phyloP scores from a whole-genome alignment of 257 asterid genomes.

The Solanum okadae region DNA sequence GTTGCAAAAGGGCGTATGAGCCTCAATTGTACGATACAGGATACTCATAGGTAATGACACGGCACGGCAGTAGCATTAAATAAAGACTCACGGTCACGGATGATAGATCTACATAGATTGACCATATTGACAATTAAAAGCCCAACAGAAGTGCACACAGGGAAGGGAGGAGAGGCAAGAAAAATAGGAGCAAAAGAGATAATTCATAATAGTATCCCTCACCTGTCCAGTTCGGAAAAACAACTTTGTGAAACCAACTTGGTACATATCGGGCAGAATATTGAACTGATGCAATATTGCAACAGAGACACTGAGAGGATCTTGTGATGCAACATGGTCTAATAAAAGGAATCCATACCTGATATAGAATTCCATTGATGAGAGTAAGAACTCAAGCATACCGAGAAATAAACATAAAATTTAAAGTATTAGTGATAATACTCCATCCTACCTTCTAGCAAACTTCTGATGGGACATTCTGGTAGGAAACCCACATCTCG shows the following conservation, averaged over 20 bases:
- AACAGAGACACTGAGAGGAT: slow-evolving; percentile 94
- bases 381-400: not conserved
- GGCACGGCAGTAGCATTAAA: not conserved
- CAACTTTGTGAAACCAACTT: slow-evolving; percentile 95
- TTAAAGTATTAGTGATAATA: not conserved
- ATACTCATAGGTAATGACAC: not conserved
- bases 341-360: slow-evolving; percentile 94
- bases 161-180: not conserved
- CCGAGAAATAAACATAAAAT: not conserved
- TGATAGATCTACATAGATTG: not conserved
- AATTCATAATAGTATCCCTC: slow-evolving; percentile 1
- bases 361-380: slow-evolving; percentile 6
- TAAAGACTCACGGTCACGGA: not conserved
- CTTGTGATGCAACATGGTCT: slow-evolving; percentile 91
- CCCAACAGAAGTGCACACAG: not conserved
- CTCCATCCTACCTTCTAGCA: slow-evolving; percentile 60
- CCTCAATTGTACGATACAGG: not conserved
- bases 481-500: slow-evolving; percentile 97
- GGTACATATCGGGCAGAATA: slow-evolving; percentile 97
- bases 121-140: not conserved
- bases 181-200: not conserved
- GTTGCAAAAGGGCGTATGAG: not conserved
- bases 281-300: slow-evolving; percentile 95
- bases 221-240: slow-evolving; percentile 99
- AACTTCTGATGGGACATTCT: slow-evolving; percentile 93